These are phyloP conservation scores for Lichtheimia corymbifera DNA, from an alignment of 371 early-diverging fungal genomes.

Conservation along the genomic window DNA sequence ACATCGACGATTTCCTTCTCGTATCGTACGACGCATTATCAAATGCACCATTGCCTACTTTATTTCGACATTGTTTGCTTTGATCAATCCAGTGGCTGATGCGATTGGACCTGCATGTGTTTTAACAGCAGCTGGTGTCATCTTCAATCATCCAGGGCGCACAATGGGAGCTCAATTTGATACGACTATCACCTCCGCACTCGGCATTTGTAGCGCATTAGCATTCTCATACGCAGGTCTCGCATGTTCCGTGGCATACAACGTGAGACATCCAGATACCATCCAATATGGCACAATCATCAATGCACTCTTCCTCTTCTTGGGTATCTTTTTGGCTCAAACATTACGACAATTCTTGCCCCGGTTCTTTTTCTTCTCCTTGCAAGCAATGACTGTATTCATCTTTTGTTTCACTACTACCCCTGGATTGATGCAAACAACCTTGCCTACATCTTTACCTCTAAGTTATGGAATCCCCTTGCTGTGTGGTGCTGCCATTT, in stretches of 20 bases:
- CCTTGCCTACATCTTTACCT: slow-evolving; percentile 9
- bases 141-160: slow-evolving; percentile 49
- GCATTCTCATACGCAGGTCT: slow-evolving; percentile 35
- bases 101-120: slow-evolving; percentile 44
- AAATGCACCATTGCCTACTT: slow-evolving; percentile 57
- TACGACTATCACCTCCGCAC: slow-evolving; percentile 35
- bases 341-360: slow-evolving; percentile 25
- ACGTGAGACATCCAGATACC: slow-evolving; percentile 21
- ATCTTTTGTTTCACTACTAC: slow-evolving; percentile 22
- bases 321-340: slow-evolving; percentile 25
- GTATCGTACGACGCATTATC: slow-evolving; percentile 56
- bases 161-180: slow-evolving; percentile 52
- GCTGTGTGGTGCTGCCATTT: slow-evolving; percentile 24
- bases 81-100: slow-evolving; percentile 34
- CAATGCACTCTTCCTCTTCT: slow-evolving; percentile 20
- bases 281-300: slow-evolving; percentile 11
- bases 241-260: slow-evolving; percentile 27
- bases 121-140: slow-evolving; percentile 40
- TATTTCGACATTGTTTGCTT: slow-evolving; percentile 39
- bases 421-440: slow-evolving; percentile 14
- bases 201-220: slow-evolving; percentile 36
- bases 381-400: slow-evolving; percentile 32
- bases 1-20: slow-evolving; percentile 43
- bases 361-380: slow-evolving; percentile 29
- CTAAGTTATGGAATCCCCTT: slow-evolving; percentile 25